Evolutionary conservation across 2,329 filamentous ascomycete genomes (phyloP), one percentile per base, ranked within the genome.

Genomic region (Fusarium sp.): DNA sequence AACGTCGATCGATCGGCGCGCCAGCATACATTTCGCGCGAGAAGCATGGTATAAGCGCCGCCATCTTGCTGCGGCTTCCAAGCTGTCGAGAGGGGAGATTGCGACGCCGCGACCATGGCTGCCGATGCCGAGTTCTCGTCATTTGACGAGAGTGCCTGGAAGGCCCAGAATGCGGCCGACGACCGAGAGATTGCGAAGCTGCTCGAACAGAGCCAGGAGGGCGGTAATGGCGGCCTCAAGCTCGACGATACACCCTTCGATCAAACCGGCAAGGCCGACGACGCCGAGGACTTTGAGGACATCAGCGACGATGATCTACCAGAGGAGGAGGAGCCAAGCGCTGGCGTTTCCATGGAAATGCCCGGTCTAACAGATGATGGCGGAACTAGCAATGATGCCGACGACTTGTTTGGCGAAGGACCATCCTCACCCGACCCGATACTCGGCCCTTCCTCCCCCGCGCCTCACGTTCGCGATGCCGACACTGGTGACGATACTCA

Each of bases 271-370:
- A 99, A 99, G 83, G 96, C 95, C 64, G 95, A 95, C 69, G 94
- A 98, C 84, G 97, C 97, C 45, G 85, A 97, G 72, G 97, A 99
- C 80, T 99, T 88, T 78, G 95, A 94, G 80, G 94, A 98, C 80
- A 95, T 98, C 72, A 93, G 93, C 75, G 96, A 98, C 81, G 95
- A 97, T 80, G 95, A 98, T 73, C 88, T 98, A 9, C 93, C 95
- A 13, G 94, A 97, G 8, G 94, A 97, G 73, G 94, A 96, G 73
- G 89, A 92, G 65, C 83, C 82, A 31, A 83, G 82, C 13, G 82
- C 80, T 6, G 82, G 80, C 61, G 79, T 81, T 18, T 87, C 85
- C 16, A 81, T 84, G 56, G 87, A 90, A 65, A 80, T 87, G n/a
- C 88, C 88, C 1, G 87, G 85, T 13, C 79, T 90, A 31, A 89